Evolutionary conservation across 2,329 filamentous ascomycete genomes (phyloP), one percentile per base, ranked within the genome.

Genomic region (Penicillium crustosum): DNA sequence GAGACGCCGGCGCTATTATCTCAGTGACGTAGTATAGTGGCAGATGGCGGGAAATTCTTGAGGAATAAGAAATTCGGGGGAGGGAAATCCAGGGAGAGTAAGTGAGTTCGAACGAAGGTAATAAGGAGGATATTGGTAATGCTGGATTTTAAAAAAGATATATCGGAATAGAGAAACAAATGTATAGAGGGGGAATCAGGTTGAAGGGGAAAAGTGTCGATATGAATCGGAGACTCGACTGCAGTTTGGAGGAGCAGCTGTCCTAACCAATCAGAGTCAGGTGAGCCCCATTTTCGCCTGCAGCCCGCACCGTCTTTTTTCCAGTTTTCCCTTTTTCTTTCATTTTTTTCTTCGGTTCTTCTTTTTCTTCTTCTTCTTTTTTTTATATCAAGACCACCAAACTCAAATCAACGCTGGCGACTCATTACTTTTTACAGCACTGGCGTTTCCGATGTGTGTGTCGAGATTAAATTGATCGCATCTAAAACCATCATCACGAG

Each of bases 401-500:
- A 86, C 82, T 89, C 86, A 89, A 89, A 89, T 88, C 83, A 86
- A 86, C 83, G 83, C 81, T 84, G 84, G 83, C 80, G 82, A 81
- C 81, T 70, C 62, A 62, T 59, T 67, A 72, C 72, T 68, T 72
- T 52, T 78, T 68, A 86, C 82, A 84, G 82, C 81, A 81, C 83
- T 88, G 85, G 81, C 82, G 84, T 88, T 81, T 89, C 85, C 84
- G 85, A 85, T 84, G 83, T 76, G 83, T 83, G 81, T 77, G 88
- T 89, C 88, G 78, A 90, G 88, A 91, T 77, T 70, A 80, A 50
- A 82, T 70, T 77, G 33, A 74, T 76, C 87, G 83, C 84, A 85
- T 88, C 80, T 88, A 91, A 91, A 91, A 91, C 88, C 88, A 88
- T 90, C 83, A 84, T 86, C 83, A 86, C 85, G 88, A 91, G 75